A percentile compares a stretch with the other conserved stretches of the same genome.
These are phyloP conservation scores for Tolypocladium sp. DNA, from an alignment of 2,329 filamentous ascomycete species.

Conservation along the genomic window DNA sequence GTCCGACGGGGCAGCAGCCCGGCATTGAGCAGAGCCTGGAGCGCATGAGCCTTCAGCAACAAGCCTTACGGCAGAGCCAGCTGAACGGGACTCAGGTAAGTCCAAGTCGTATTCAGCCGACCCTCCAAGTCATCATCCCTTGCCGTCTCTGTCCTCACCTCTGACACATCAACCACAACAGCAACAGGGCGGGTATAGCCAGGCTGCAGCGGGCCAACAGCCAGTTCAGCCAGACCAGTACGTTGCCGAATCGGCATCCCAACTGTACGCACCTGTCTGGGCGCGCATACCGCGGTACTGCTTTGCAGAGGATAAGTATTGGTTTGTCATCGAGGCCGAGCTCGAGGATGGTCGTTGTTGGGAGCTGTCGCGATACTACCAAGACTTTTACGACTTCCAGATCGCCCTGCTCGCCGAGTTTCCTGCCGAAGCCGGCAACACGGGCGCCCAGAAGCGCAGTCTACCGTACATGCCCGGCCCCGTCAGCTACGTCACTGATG, in stretches of 20 bases:
- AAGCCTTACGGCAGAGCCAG: slow-evolving; percentile 13
- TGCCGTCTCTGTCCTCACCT: background rate
- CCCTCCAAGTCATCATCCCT: background rate
- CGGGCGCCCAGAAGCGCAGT: slow-evolving; percentile 66
- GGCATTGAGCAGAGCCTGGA: slow-evolving; percentile 61
- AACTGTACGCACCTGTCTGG: slow-evolving; percentile 65
- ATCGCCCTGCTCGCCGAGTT: slow-evolving; percentile 90
- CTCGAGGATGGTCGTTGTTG: slow-evolving; percentile 86
- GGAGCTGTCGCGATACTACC: slow-evolving; percentile 91
- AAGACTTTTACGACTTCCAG: slow-evolving; percentile 98
- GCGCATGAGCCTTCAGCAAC: slow-evolving; percentile 61
- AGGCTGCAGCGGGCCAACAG: slow-evolving; percentile 8
- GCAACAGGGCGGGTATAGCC: background rate
- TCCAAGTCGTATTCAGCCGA: background rate
- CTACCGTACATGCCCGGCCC: slow-evolving; percentile 97
- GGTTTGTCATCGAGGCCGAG: slow-evolving; percentile 90
- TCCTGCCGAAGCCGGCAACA: slow-evolving; percentile 85
- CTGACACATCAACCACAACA: background rate
- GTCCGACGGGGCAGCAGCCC: slow-evolving; percentile 27
- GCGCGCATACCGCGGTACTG: slow-evolving; percentile 88
- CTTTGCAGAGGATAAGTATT: slow-evolving; percentile 96
- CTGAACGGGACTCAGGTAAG: slow-evolving; percentile 18
- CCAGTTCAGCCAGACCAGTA: slow-evolving; percentile 25
- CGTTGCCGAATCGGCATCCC: slow-evolving; percentile 33
- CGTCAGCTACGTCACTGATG: slow-evolving; percentile 96